Evolutionary conservation across 2,329 filamentous ascomycete species (phyloP).

Genomic region (Fusarium chuoi): DNA sequence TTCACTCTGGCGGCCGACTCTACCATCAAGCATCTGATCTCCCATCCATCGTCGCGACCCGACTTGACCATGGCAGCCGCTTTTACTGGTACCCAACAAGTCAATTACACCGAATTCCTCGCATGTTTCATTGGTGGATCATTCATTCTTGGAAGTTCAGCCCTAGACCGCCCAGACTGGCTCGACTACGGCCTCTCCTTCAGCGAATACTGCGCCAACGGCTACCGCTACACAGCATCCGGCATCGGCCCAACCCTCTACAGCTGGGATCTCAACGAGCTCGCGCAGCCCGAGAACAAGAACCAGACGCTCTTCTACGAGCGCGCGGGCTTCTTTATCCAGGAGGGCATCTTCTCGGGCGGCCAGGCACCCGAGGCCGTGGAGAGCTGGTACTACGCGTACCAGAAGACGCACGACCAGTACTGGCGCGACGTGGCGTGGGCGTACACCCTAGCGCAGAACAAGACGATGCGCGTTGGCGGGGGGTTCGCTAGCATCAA

Average conservation of each 20-base stretch:
- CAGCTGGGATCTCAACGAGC: not conserved
- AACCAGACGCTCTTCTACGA: not conserved
- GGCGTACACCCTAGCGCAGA: constrained; percentile 46
- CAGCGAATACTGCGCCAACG: constrained; percentile 6
- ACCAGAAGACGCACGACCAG: constrained; percentile 73
- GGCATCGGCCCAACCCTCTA: constrained; percentile 1
- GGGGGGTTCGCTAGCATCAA: not conserved
- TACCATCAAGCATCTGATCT: constrained; percentile 22
- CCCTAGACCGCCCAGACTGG: constrained; percentile 58
- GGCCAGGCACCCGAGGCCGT: constrained; percentile 67
- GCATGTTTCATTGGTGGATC: constrained; percentile 74
- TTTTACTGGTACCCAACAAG: constrained; percentile 68
- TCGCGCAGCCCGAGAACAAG: not conserved
- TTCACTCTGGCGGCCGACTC: constrained; percentile 64
- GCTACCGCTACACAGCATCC: not conserved
- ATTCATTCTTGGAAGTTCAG: constrained; percentile 68
- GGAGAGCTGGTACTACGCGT: constrained; percentile 83
- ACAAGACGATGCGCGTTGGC: not conserved
- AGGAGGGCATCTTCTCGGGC: not conserved
- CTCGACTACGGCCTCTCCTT: constrained; percentile 7
- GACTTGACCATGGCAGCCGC: constrained; percentile 70
- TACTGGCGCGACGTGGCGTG: constrained; percentile 75
- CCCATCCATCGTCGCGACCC: constrained; percentile 75
- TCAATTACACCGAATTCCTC: constrained; percentile 57
- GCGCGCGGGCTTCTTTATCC: not conserved